These are phyloP conservation scores for Herpomyces periplanetae DNA, from an alignment of 2,329 filamentous ascomycete species.

Conservation along the genomic window DNA sequence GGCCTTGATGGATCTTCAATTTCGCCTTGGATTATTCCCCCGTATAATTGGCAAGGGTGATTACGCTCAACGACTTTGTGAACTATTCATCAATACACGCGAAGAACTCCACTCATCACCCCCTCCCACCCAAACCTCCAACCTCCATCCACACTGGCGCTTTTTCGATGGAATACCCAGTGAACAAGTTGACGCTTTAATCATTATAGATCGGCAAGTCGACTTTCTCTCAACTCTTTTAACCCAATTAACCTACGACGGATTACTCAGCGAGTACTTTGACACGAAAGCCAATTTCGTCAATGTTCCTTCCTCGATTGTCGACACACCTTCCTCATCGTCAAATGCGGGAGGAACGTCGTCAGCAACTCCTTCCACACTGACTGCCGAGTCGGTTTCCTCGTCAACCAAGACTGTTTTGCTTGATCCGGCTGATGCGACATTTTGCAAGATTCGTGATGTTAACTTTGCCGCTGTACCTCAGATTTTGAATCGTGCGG, in stretches of 20 bases:
- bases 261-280: conserved; percentile 69
- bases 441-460: too few relatives aligned
- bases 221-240: conserved; percentile 70
- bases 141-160: too few relatives aligned
- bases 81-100: conserved; percentile 58
- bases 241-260: conserved; percentile 85
- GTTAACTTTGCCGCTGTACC: neutral
- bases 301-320: conserved; percentile 59
- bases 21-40: conserved; percentile 66
- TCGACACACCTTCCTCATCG: conserved; percentile 26
- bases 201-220: conserved; percentile 77
- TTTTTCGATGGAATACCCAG: conserved; percentile 57
- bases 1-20: conserved; percentile 74
- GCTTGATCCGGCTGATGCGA: neutral
- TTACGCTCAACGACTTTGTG: conserved; percentile 52
- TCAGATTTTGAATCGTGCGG: conserved; percentile 36
- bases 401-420: too few relatives aligned
- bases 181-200: conserved; percentile 48
- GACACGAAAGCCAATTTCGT: conserved; percentile 68
- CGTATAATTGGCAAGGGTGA: conserved; percentile 83
- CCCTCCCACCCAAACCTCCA: conserved; percentile 7
- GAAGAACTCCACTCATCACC: conserved; percentile 28
- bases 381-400: too few relatives aligned
- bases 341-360: conserved; percentile 10
- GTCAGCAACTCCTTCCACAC: too few relatives aligned